Conservation (phyloP, 2,329 filamentous ascomycete genomes). For the Penicillium verrucosum region DNA sequence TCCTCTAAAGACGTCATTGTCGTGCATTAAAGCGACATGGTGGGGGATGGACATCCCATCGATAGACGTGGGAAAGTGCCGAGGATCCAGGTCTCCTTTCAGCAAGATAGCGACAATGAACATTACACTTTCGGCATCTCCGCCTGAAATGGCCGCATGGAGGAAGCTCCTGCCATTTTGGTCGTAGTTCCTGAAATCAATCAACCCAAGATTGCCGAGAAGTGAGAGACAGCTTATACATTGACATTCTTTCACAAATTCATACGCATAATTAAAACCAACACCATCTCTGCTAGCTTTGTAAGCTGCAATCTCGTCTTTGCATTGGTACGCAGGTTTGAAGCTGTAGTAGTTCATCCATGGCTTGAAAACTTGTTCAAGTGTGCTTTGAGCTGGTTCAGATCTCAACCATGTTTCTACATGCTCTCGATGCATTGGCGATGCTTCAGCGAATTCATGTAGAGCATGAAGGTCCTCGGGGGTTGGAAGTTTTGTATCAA, state of each 20-base stretch:
- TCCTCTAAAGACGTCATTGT: not conserved
- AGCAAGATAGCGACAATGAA: not conserved
- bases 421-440: not conserved
- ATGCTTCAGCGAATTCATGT: not conserved
- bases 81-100: not conserved
- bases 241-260: not conserved
- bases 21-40: not conserved
- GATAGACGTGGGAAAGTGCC: constrained; percentile 1
- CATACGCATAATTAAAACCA: not conserved
- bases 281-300: not conserved
- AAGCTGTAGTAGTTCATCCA: not conserved
- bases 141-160: not conserved
- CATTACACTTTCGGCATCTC: not conserved
- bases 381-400: not conserved
- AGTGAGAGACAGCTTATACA: not conserved
- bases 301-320: not conserved
- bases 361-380: not conserved
- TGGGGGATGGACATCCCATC: constrained; percentile 1
- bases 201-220: not conserved
- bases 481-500: not conserved
- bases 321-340: not conserved
- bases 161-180: not conserved
- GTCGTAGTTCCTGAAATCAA: not conserved
- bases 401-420: not conserved
- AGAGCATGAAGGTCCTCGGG: not conserved